Conservation (phyloP, 495 filamentous ascomycete species). For the Parachaetomium inaequale region DNA sequence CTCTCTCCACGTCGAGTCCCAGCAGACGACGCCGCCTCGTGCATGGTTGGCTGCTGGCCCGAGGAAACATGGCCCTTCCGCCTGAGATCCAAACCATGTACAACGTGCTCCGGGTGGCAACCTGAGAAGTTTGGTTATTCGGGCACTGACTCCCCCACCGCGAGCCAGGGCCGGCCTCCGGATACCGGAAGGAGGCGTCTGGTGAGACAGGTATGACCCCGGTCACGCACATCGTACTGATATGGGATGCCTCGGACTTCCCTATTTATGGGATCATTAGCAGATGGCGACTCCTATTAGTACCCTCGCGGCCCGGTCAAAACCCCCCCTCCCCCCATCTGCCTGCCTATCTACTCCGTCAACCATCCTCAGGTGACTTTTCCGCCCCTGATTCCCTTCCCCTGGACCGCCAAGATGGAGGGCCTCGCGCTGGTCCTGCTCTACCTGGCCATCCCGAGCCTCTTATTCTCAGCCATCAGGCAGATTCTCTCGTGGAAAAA, state of each 20-base stretch:
- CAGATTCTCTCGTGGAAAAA: conserved; percentile 40
- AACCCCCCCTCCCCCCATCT: not conserved
- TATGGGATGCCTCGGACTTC: conserved; percentile 14
- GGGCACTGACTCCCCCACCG: conserved; percentile 20
- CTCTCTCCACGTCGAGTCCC: conserved; percentile 31
- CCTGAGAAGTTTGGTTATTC: conserved; percentile 21
- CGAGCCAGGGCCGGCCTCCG: conserved; percentile 17
- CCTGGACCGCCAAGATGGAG: conserved; percentile 24
- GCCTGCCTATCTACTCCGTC: not conserved
- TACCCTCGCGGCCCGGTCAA: not conserved
- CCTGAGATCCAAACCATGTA: conserved; percentile 2
- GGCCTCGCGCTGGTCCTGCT: conserved; percentile 36
- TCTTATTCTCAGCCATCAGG: conserved; percentile 41
- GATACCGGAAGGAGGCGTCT: conserved; percentile 18
- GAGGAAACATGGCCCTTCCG: not conserved
- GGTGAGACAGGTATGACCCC: conserved; percentile 21
- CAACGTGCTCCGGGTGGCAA: conserved; percentile 20
- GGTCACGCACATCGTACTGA: conserved; percentile 16
- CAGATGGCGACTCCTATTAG: not conserved
- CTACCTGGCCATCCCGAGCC: conserved; percentile 44
- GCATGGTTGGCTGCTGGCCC: not conserved
- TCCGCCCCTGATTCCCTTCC: not conserved
- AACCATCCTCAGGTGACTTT: not conserved
- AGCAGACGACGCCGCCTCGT: conserved; percentile 6
- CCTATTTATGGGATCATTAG: conserved; percentile 10